Evolutionary conservation across 805 yeast genomes (phyloP).

Genomic region (Monosporozyma solicola): DNA sequence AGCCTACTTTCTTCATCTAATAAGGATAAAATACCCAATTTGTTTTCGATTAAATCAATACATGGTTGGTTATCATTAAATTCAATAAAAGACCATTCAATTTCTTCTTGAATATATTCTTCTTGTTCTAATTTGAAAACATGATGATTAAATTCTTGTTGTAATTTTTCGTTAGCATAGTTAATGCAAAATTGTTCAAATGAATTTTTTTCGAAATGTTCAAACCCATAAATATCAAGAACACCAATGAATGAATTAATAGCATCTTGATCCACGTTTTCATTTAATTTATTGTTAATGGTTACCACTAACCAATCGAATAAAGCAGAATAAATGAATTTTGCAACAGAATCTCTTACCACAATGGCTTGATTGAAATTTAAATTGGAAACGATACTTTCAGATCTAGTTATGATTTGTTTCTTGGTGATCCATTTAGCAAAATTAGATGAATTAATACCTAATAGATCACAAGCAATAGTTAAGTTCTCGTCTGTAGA

Average conservation of each 20-base stretch:
- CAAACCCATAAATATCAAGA: constrained; percentile 94
- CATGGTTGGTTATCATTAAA: constrained; percentile 97
- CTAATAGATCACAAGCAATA: constrained; percentile 77
- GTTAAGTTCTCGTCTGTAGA: constrained; percentile 69
- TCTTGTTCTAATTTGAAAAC: constrained; percentile 96
- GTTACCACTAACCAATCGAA: constrained; percentile 92
- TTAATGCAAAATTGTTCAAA: constrained; percentile 97
- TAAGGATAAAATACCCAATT: constrained; percentile 76
- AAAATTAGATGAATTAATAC: constrained; percentile 62
- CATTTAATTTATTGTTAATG: constrained; percentile 65
- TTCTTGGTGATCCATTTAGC: constrained; percentile 91
- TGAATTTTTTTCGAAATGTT: constrained; percentile 88
- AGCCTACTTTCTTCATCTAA: constrained; percentile 92
- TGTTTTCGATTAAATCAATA: constrained; percentile 82
- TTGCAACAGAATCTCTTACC: constrained; percentile 92
- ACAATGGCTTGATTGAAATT: constrained; percentile 79
- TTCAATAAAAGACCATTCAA: constrained; percentile 95
- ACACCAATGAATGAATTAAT: constrained; percentile 79
- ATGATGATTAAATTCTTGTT: constrained; percentile 95
- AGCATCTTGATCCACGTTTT: constrained; percentile 48
- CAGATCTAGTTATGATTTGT: constrained; percentile 87
- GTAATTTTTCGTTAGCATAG: constrained; percentile 94
- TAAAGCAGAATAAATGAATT: constrained; percentile 81
- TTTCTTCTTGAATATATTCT: constrained; percentile 84
- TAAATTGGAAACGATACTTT: constrained; percentile 78